phyloP scores from a whole-genome alignment of 2,329 filamentous ascomycete species.

The Aspergillus amoenus region DNA sequence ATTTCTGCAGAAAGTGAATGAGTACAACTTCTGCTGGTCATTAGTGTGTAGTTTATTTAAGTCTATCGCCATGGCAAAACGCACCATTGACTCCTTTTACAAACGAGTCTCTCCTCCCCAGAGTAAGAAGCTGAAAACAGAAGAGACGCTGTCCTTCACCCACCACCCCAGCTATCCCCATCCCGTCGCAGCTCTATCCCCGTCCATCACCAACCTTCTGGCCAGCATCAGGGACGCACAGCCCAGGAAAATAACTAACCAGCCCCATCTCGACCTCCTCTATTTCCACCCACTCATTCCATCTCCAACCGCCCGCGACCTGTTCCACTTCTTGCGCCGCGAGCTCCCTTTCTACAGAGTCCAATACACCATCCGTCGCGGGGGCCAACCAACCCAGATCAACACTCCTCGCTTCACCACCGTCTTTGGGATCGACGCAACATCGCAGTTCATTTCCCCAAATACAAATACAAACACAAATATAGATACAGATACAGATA shows the following conservation, averaged over 20 bases:
- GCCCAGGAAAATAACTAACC: conserved; percentile 62
- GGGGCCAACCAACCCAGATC: conserved; percentile 62
- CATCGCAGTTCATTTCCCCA: conserved; percentile 54
- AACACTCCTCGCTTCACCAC: conserved; percentile 62
- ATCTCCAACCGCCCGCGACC: conserved; percentile 51
- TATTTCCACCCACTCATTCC: conserved; percentile 75
- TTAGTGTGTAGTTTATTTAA: background rate
- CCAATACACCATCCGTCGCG: conserved; percentile 69
- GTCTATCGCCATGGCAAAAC: background rate
- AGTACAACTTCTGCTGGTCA: background rate
- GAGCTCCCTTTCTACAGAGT: conserved; percentile 75
- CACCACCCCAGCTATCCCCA: conserved; percentile 55
- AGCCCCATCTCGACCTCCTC: conserved; percentile 69
- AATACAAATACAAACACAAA: too few relatives aligned
- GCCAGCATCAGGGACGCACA: conserved; percentile 32
- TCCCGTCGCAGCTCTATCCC: conserved; percentile 50
- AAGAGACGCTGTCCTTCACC: conserved; percentile 23
- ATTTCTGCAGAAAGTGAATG: too few relatives aligned
- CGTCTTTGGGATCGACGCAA: conserved; percentile 63
- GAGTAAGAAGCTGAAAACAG: background rate
- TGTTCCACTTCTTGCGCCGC: conserved; percentile 71
- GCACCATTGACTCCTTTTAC: conserved; percentile 5
- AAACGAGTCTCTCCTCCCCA: background rate
- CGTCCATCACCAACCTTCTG: conserved; percentile 31
- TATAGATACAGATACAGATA: too few relatives aligned